These are phyloP conservation scores for Cercospora zeina DNA, from an alignment of 2,329 filamentous ascomycete genomes.

Conservation along the genomic window DNA sequence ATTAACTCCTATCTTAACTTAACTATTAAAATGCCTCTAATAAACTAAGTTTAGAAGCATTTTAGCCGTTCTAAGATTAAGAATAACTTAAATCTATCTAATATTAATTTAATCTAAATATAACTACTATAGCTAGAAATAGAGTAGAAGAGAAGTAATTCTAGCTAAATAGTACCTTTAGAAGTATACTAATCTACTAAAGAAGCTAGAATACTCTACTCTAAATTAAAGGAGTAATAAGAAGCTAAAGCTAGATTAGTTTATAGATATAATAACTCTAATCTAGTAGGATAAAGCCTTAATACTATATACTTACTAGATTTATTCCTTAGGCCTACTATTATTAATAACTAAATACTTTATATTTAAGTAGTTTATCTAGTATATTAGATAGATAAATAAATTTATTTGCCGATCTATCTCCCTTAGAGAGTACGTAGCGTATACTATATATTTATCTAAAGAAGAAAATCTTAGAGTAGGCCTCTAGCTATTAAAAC, in stretches of 20 bases:
- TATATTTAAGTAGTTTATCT: background rate
- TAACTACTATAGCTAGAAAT: background rate
- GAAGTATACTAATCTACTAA: background rate
- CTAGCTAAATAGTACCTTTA: background rate
- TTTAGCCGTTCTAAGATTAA: conserved; percentile 6
- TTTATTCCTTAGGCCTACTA: background rate
- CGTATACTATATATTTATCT: too few species aligned
- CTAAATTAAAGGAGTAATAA: background rate
- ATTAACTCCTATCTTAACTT: background rate
- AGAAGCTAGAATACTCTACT: background rate
- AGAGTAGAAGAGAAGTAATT: background rate
- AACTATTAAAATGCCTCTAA: background rate
- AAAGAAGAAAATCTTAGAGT: too few species aligned
- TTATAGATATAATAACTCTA: background rate
- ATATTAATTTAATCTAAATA: background rate
- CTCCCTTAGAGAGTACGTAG: too few species aligned
- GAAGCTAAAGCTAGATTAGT: conserved; percentile 1
- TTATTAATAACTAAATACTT: conserved; percentile 4
- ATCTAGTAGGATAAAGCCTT: background rate
- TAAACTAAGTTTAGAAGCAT: background rate
- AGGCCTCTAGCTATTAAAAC: too few species aligned
- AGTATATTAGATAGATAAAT: too few species aligned
- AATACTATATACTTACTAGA: background rate
- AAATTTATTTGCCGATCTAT: too few species aligned
- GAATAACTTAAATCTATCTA: background rate